Evolutionary conservation across 805 yeast species (phyloP).

Genomic region (Candida germanica): DNA sequence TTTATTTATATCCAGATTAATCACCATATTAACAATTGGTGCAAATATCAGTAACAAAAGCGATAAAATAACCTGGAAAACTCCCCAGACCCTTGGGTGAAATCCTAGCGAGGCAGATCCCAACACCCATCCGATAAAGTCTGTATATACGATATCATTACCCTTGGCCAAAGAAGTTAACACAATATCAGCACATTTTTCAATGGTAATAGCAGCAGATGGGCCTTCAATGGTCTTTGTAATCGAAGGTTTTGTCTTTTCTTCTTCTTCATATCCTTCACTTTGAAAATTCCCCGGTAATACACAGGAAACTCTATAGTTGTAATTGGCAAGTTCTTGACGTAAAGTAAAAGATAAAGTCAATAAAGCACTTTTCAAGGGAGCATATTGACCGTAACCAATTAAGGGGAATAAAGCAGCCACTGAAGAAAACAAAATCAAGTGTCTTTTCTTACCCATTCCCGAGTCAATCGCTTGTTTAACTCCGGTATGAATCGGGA

Average conservation of each 20-base stretch:
- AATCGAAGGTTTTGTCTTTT: slow-evolving; percentile 79
- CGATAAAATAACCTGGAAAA: slow-evolving; percentile 40
- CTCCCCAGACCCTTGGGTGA: slow-evolving; percentile 60
- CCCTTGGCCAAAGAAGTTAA: slow-evolving; percentile 59
- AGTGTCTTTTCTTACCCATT: slow-evolving; percentile 47
- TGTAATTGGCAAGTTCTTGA: slow-evolving; percentile 72
- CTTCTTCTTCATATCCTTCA: slow-evolving; percentile 83
- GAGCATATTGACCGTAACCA: slow-evolving; percentile 90
- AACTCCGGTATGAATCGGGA: slow-evolving; percentile 62
- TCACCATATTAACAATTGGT: slow-evolving; percentile 53
- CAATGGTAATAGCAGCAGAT: slow-evolving; percentile 64
- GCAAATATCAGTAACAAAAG: slow-evolving; percentile 40
- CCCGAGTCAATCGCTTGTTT: slow-evolving; percentile 25
- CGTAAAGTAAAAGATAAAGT: slow-evolving; percentile 73
- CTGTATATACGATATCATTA: slow-evolving; percentile 74
- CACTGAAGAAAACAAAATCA: slow-evolving; percentile 65
- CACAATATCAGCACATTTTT: slow-evolving; percentile 61
- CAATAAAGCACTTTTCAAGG: slow-evolving; percentile 79
- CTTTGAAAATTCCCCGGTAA: slow-evolving; percentile 88
- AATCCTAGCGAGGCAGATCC: slow-evolving; percentile 65
- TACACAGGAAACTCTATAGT: slow-evolving; percentile 67
- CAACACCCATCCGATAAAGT: slow-evolving; percentile 79
- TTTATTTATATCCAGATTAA: slow-evolving; percentile 49
- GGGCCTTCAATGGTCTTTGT: slow-evolving; percentile 85
- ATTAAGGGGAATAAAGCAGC: slow-evolving; percentile 83